Percentiles rank a stretch among this genome's conserved stretches.
These are phyloP conservation scores for Xylaria castorea DNA, from an alignment of 495 filamentous ascomycete species.

Conservation along the genomic window DNA sequence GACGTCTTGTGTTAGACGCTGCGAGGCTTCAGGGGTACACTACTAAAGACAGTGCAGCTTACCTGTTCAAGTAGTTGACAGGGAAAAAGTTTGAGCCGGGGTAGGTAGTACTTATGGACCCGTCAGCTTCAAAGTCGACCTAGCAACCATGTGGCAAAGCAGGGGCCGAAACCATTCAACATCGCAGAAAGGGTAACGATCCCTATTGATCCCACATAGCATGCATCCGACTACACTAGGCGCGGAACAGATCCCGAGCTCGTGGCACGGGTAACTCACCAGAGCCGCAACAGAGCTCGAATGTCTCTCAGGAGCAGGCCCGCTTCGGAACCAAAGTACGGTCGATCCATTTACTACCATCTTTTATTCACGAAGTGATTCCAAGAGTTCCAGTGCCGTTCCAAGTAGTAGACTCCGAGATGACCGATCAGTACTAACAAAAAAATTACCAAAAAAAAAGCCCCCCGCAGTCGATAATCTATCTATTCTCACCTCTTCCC, in stretches of 20 bases:
- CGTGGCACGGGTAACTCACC: background rate
- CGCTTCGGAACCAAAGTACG: background rate
- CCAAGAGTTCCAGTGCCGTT: background rate
- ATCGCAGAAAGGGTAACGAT: background rate
- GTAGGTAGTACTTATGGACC: background rate
- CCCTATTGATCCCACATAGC: constrained; percentile 15
- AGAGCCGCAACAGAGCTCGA: constrained; percentile 13
- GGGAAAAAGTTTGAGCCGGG: constrained; percentile 18
- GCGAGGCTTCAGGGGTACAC: constrained; percentile 3
- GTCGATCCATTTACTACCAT: background rate
- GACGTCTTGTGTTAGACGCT: background rate
- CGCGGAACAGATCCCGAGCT: constrained; percentile 15
- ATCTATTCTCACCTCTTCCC: background rate
- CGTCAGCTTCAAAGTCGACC: constrained; percentile 15
- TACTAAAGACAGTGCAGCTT: background rate
- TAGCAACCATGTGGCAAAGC: constrained; percentile 20
- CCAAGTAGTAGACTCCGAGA: background rate
- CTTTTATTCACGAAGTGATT: background rate
- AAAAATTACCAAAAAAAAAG: background rate
- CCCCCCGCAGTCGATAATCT: background rate
- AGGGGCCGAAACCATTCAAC: background rate
- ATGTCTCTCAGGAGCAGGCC: background rate
- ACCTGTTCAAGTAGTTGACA: background rate
- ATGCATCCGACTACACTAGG: constrained; percentile 7
- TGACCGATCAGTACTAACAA: background rate